Base-by-base conservation (phyloP, 2,329 filamentous ascomycete genomes). In the Neofusicoccum cordaticola region DNA sequence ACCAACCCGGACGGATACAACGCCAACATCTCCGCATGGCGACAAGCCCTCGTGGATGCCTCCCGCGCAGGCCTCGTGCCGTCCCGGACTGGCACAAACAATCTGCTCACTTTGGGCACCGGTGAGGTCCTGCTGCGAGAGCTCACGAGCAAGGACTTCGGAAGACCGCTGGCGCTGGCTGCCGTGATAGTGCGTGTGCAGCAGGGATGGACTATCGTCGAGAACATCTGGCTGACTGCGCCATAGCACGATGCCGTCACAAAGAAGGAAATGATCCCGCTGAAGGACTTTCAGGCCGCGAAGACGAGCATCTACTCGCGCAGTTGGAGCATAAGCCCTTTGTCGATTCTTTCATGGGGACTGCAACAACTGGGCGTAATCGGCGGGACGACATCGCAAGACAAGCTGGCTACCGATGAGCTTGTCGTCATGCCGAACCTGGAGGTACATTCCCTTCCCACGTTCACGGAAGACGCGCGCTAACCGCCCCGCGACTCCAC, bases 1-100 rank as follows among this genome's bases (percentile, higher is more conserved):
- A 86, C 90, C 22, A 96, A 97, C 73, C 91, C 92, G 1, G 92
- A 96, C 75, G 92, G 92, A 71, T 97, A 92, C 80, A 80, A 83
- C 19, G 91, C 92, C 48, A 97, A 97, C 75, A 82, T 92, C 47
- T 80, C 84, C 6, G 91, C 92, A 61, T 97, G 93, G 93, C 87
- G 89, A 65, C 85, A 85, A 44, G 92, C 88, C 2, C 83, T 97
- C 47, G 84, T 86, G n/a, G 82, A 86, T 60, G 90, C 92, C 1
- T 83, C 88, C 0, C 82, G 86, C 67, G 85, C 84, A 17, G 92
- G 91, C 22, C 77, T 84, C 34, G 78, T 88, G 8, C 82, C 83
- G 0, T 73, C 77, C 4, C 70, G 73, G 56, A 73, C 72, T 27
- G 70, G 67, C 7, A 73, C 73, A 8, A 79, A 77, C 27, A 79